Evolutionary conservation across 78 protist genomes (phyloP).

Genomic region (Trichosphaerium sp.): DNA sequence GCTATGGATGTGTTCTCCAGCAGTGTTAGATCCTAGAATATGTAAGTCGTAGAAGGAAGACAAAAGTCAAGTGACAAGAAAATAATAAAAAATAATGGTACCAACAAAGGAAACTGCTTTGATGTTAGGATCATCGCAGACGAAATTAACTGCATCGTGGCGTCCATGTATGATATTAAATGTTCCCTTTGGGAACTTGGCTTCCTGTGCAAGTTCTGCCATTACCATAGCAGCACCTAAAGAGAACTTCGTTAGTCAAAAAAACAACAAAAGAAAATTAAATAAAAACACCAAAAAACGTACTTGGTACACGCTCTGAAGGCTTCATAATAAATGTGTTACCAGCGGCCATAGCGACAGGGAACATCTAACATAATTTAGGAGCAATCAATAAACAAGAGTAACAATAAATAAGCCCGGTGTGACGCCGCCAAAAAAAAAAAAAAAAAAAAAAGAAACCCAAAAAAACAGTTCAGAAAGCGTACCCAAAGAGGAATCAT

Average conservation of each 20-base stretch:
- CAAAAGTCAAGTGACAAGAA: too few relatives aligned
- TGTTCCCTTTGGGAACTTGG: conserved; percentile 80
- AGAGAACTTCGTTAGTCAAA: not conserved
- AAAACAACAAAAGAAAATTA: not conserved
- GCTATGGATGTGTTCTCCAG: conserved; percentile 70
- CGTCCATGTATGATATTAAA: conserved; percentile 66
- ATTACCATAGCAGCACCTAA: conserved; percentile 59
- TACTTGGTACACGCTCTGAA: conserved; percentile 83
- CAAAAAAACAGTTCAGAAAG: not conserved
- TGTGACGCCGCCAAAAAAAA: too few relatives aligned
- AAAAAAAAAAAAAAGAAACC: not conserved
- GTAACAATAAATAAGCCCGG: not conserved
- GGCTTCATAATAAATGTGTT: conserved; percentile 92
- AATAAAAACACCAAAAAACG: not conserved
- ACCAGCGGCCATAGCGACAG: conserved; percentile 86
- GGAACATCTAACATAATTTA: conserved; percentile 77
- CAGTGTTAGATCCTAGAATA: conserved; percentile 16
- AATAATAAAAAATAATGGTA: too few relatives aligned
- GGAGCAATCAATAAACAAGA: not conserved
- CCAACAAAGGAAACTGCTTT: conserved; percentile 96
- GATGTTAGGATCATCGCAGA: conserved; percentile 83
- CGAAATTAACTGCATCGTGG: conserved; percentile 75
- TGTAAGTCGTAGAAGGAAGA: conserved; percentile 47
- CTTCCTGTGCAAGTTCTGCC: conserved; percentile 71
- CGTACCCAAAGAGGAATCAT: conserved; percentile 89